These are phyloP conservation scores for Pythium scleroteichum DNA, from an alignment of 352 stramenopile species.

Conservation along the genomic window DNA sequence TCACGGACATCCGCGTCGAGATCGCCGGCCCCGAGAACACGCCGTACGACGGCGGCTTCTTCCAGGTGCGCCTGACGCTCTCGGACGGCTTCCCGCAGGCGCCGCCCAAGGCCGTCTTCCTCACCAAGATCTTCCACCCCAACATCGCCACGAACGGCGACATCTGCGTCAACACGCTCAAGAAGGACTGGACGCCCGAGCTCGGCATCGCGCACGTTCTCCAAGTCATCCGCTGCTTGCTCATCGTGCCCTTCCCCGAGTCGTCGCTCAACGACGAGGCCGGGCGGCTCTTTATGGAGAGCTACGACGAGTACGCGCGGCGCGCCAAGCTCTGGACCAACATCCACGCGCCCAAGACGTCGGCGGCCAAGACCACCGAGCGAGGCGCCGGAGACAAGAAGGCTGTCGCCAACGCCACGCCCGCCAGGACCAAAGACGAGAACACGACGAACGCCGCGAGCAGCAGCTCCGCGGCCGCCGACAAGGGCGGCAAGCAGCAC, in stretches of 20 bases:
- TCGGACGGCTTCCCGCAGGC: conserved; percentile 84
- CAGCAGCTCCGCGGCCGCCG: neutral
- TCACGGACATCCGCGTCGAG: conserved; percentile 94
- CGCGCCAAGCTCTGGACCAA: conserved; percentile 89
- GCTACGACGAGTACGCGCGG: conserved; percentile 96
- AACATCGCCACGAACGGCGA: conserved; percentile 98
- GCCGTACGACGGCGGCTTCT: conserved; percentile 96
- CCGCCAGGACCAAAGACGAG: neutral
- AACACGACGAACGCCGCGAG: neutral
- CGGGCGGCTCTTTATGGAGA: conserved; percentile 98
- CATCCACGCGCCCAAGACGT: conserved; percentile 85
- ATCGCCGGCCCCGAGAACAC: conserved; percentile 97
- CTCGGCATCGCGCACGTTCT: conserved; percentile 97
- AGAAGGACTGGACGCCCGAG: conserved; percentile 96
- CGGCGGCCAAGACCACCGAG: conserved; percentile 24
- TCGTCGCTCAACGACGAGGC: conserved; percentile 99
- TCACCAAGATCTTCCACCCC: conserved; percentile 99
- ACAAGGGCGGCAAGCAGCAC: conserved; percentile 11
- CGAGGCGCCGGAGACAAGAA: conserved; percentile 26
- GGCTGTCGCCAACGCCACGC: neutral
- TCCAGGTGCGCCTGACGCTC: conserved; percentile 95
- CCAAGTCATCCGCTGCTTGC: conserved; percentile 97
- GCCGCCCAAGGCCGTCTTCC: conserved; percentile 93
- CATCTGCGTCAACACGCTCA: conserved; percentile 99
- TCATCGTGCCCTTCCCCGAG: conserved; percentile 99